Conservation (phyloP, 1,284 basidiomycete genomes). For the Austroboletus novae-zelandiae region DNA sequence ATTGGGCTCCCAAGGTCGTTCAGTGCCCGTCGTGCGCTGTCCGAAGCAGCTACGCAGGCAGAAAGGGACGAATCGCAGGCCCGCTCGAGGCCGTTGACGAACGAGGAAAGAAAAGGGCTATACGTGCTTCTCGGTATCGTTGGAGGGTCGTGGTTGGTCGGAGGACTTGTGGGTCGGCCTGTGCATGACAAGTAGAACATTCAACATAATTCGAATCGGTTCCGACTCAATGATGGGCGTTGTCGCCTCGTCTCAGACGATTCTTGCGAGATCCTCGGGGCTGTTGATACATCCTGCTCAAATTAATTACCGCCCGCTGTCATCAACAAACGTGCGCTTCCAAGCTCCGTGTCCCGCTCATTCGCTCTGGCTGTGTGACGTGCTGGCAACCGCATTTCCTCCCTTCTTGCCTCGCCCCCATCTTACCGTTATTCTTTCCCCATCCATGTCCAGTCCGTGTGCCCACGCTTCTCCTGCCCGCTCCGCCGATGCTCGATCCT, state of each 20-base stretch:
- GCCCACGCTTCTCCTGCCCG: constrained; percentile 83
- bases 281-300: constrained; percentile 27
- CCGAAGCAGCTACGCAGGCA: constrained; percentile 9
- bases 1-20: constrained; percentile 37
- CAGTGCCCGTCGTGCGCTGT: constrained; percentile 12
- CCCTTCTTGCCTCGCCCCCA: constrained; percentile 79
- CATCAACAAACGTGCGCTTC: constrained; percentile 28
- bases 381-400: constrained; percentile 6
- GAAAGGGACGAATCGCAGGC: constrained; percentile 7
- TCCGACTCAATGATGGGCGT: constrained; percentile 23
- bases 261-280: constrained; percentile 51
- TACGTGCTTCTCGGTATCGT: constrained; percentile 54
- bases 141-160: constrained; percentile 50
- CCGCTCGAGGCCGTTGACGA: constrained; percentile 43
- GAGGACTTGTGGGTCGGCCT: constrained; percentile 38
- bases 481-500: constrained; percentile 78
- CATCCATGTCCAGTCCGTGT: constrained; percentile 83
- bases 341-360: constrained; percentile 17
- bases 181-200: constrained; percentile 11
- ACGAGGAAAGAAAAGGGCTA: constrained; percentile 52
- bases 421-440: constrained; percentile 71
- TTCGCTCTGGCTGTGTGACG: constrained; percentile 1
- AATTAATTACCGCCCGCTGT: constrained; percentile 33
- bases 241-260: constrained; percentile 57
- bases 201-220: too few species aligned